Conservation (phyloP, 139 green algal genomes). For the Chlamydomonas schloesseri region DNA sequence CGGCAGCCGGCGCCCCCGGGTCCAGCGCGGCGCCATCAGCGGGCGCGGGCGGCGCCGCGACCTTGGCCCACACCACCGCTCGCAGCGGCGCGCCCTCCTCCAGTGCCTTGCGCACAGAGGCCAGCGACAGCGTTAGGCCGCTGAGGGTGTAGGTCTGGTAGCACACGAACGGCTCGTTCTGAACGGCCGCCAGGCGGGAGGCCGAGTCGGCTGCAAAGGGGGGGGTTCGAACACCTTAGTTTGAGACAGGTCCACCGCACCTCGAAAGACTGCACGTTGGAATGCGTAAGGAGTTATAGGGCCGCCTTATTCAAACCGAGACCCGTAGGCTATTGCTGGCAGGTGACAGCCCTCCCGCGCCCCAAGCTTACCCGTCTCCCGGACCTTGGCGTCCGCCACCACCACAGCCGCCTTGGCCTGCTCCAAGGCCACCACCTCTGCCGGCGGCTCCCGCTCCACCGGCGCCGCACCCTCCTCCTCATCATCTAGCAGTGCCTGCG, state of each 20-base stretch:
- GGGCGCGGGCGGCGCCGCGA: not conserved
- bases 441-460: not conserved
- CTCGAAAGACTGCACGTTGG: too few relatives aligned
- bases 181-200: not conserved
- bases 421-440: constrained; percentile 26
- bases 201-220: not conserved
- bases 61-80: constrained; percentile 27
- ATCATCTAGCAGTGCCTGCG: not conserved
- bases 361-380: constrained; percentile 7
- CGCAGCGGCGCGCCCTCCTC: constrained; percentile 52
- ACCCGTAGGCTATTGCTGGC: too few relatives aligned
- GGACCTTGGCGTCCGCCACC: constrained; percentile 21
- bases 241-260: too few relatives aligned
- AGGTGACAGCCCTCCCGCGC: too few relatives aligned
- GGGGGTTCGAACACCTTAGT: too few relatives aligned
- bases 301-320: too few relatives aligned
- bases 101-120: constrained; percentile 25
- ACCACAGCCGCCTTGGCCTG: not conserved
- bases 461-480: constrained; percentile 5
- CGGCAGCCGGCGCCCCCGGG: not conserved
- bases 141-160: constrained; percentile 66
- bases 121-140: constrained; percentile 40
- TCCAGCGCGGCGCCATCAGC: not conserved
- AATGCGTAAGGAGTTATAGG: too few relatives aligned
- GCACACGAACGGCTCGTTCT: constrained; percentile 32